Conservation (phyloP, 1,284 basidiomycete species). For the Stygiomarasmius scandens region DNA sequence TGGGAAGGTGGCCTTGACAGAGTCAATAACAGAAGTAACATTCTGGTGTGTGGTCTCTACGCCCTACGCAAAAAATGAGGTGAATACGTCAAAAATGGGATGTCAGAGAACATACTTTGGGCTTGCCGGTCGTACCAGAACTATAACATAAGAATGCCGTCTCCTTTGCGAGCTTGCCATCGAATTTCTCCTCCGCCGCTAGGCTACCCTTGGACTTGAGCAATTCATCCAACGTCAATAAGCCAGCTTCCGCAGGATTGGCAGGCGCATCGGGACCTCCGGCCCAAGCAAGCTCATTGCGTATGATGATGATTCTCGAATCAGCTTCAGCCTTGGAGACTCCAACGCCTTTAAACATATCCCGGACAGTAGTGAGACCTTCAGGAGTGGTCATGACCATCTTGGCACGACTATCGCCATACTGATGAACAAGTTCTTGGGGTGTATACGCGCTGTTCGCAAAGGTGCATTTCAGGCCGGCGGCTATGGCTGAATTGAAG, state of each 20-base stretch:
- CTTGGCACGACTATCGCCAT: constrained; percentile 54
- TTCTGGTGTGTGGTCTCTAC: constrained; percentile 68
- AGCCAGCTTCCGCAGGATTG: constrained; percentile 30
- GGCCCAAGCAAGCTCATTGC: constrained; percentile 43
- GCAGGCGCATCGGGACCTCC: constrained; percentile 33
- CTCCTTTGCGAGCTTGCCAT: constrained; percentile 49
- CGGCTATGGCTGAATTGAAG: constrained; percentile 39
- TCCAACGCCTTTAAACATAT: constrained; percentile 45
- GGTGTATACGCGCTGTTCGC: constrained; percentile 50
- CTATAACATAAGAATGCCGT: constrained; percentile 71
- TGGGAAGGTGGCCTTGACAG: constrained; percentile 45
- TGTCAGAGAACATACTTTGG: constrained; percentile 37
- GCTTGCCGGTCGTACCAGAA: constrained; percentile 65
- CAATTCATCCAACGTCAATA: constrained; percentile 44
- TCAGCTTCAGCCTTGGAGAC: constrained; percentile 41
- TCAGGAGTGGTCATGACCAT: constrained; percentile 57
- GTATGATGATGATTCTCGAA: constrained; percentile 48
- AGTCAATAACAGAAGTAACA: constrained; percentile 52
- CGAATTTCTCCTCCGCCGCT: constrained; percentile 51
- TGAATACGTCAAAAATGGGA: no score
- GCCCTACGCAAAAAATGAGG: background rate
- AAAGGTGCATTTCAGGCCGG: constrained; percentile 52
- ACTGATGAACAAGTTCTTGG: constrained; percentile 51
- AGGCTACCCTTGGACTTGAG: constrained; percentile 45
- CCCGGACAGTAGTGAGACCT: constrained; percentile 45